Conservation (phyloP, 441 rosid genomes). For the Gossypium laxum region DNA sequence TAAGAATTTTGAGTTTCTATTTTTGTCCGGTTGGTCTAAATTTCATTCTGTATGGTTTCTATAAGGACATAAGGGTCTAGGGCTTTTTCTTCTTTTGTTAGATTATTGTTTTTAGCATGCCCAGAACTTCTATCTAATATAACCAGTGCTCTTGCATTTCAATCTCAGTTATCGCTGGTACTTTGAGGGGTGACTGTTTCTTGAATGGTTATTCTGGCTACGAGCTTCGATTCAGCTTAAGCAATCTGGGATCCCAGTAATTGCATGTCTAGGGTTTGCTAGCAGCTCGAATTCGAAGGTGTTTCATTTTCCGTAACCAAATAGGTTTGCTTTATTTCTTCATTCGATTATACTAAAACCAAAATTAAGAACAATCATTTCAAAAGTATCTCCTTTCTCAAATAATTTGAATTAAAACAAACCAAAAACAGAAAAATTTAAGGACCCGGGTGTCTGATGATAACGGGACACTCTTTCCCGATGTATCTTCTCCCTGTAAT, state of each 20-base stretch:
- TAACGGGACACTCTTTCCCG: background rate
- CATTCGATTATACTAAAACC: background rate
- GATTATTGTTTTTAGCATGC: background rate
- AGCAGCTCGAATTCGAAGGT: background rate
- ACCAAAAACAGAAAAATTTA: background rate
- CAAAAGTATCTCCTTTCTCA: background rate
- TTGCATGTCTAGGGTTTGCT: conserved; percentile 12
- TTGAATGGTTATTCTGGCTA: background rate
- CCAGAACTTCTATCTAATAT: background rate
- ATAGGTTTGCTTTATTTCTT: conserved; percentile 5
- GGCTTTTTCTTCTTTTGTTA: background rate
- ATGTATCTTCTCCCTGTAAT: background rate
- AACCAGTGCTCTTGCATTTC: background rate
- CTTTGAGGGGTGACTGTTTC: conserved; percentile 3
- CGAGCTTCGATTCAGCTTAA: conserved; percentile 1
- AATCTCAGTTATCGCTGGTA: background rate
- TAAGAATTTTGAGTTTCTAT: background rate
- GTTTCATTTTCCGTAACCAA: background rate
- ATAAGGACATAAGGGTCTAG: background rate
- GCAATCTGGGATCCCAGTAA: conserved; percentile 7
- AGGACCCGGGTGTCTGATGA: background rate
- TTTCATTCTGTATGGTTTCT: background rate
- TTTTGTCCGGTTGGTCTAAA: background rate
- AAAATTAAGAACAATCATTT: background rate
- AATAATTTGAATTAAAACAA: background rate